Evolutionary conservation across 1,284 basidiomycete species (phyloP).

Genomic region (Heterobasidion annosum): DNA sequence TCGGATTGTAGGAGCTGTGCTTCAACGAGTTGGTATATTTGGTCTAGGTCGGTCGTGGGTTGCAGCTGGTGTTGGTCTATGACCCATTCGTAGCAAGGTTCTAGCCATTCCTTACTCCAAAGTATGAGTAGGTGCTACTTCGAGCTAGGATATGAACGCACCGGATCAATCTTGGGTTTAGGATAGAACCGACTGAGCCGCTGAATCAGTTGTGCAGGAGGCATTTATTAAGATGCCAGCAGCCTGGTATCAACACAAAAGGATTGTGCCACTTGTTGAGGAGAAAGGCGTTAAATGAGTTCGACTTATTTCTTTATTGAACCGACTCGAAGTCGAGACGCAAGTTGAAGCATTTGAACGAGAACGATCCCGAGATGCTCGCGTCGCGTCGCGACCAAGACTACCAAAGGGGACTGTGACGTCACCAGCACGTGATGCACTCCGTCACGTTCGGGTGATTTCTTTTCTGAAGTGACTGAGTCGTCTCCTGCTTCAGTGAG

Average conservation of each 20-base stretch:
- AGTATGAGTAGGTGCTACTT: neutral
- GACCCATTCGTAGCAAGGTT: conserved; percentile 61
- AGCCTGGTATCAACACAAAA: neutral
- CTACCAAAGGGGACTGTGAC: too few relatives aligned
- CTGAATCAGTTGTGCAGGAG: conserved; percentile 11
- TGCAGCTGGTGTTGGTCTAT: conserved; percentile 35
- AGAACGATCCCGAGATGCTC: neutral
- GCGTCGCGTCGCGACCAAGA: too few relatives aligned
- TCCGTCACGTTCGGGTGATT: too few relatives aligned
- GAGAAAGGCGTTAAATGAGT: too few relatives aligned
- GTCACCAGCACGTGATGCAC: too few relatives aligned
- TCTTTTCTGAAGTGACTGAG: too few relatives aligned
- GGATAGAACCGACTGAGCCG: conserved; percentile 18
- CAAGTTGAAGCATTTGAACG: neutral
- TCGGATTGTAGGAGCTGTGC: conserved; percentile 63
- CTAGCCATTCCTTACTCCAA: conserved; percentile 55
- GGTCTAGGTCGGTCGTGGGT: conserved; percentile 34
- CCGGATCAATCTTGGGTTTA: conserved; percentile 17
- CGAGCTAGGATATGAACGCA: conserved; percentile 5
- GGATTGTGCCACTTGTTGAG: neutral
- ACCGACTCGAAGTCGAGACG: neutral
- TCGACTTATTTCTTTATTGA: too few relatives aligned
- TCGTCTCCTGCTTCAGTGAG: too few relatives aligned
- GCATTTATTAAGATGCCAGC: neutral
- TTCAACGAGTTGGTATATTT: conserved; percentile 44